phyloP scores from a whole-genome alignment of 2,329 filamentous ascomycete species.

The Botryotinia calthae region DNA sequence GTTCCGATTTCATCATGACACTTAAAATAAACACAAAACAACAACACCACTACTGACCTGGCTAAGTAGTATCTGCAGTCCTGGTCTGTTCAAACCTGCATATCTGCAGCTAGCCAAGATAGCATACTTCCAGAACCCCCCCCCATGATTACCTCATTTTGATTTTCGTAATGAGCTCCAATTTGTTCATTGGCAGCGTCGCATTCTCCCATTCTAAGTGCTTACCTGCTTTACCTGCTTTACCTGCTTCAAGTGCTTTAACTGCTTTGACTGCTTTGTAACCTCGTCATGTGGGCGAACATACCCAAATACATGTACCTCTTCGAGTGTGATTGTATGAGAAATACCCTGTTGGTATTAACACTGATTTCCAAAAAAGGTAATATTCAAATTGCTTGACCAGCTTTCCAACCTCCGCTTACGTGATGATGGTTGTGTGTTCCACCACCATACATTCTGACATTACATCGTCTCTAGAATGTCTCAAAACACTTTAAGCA shows the following conservation, averaged over 20 bases:
- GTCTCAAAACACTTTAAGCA: conserved; percentile 16
- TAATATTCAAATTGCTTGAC: background rate
- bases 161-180: background rate
- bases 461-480: conserved; percentile 18
- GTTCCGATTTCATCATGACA: background rate
- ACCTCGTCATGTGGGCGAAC: background rate
- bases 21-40: conserved; percentile 12
- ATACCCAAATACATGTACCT: background rate
- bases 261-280: background rate
- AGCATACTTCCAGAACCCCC: conserved; percentile 19
- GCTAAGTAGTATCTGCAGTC: conserved; percentile 9
- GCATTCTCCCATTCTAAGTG: conserved; percentile 17
- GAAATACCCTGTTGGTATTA: background rate
- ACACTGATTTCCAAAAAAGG: background rate
- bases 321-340: background rate
- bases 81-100: conserved; percentile 1
- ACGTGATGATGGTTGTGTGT: conserved; percentile 13
- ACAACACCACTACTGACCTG: background rate
- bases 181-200: background rate
- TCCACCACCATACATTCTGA: conserved; percentile 4
- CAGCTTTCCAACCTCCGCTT: background rate
- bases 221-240: conserved; percentile 11
- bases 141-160: conserved; percentile 21
- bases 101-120: conserved; percentile 13
- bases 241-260: too few relatives aligned